Base-by-base conservation (phyloP, 1,284 basidiomycete species). In the Cutaneotrichosporon sp. region DNA sequence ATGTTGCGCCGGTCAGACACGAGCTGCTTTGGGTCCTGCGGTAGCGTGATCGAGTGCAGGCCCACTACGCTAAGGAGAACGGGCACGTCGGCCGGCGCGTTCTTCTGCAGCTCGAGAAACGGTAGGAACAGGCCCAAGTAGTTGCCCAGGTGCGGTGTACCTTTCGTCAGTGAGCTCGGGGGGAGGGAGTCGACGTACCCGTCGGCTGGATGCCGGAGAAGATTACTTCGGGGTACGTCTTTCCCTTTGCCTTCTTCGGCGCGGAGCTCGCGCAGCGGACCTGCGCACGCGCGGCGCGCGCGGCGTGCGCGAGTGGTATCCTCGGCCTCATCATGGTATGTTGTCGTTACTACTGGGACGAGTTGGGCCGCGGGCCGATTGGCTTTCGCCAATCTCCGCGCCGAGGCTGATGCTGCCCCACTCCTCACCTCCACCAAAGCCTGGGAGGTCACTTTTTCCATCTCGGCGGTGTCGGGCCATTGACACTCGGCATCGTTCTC, bases 31-130 rank as follows among this genome's bases (percentile, higher is more conserved):
- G 90, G 87, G 66, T 88, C 78, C 78, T 93, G 88, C 5, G 90
- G 89, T n/a, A 94, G 76, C 1, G 91, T 94, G 62, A 96, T 79
- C 10, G 90, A 89, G 72, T 96, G 91, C 80, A 89, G 86, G 26
- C 92, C 92, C 12, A 92, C 93, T 59, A 96, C 85, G 15, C 87
- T 87, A 72, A 90, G 96, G 50, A 89, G 75, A 18, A 93, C 78
- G 51, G 80, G 75, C 66, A 90, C 87, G 4, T 81, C 74, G 0
- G 79, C 76, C 7, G 69, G 63, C 0, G 85, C 81, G 35, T 80
- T 77, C 40, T 81, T 76, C 69, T 92, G 89, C 14, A 93, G 77
- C 48, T 81, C 80, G 34, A 65, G 51, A 30, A 62, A 63, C 34
- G 57, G 59, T 2, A 54, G 47, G 57, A 62, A 58, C 33, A 62